Base-by-base conservation (phyloP, 176 grass and related monocot species). In the Ensete ventricosum region DNA sequence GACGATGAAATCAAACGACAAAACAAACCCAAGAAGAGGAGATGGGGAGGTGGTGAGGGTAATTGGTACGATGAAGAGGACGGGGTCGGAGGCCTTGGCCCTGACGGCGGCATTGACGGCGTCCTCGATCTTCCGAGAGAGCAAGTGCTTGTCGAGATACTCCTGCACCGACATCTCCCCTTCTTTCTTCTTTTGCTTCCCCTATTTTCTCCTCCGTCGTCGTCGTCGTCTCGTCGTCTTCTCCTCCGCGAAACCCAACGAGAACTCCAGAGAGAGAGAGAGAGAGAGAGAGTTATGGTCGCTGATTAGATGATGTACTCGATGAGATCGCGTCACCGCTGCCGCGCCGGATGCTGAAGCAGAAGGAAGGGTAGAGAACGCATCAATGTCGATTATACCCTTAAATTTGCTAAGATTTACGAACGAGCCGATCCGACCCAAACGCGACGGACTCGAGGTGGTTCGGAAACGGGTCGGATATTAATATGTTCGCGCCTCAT, bases 61-160 rank as follows among this genome's bases (percentile, higher is more conserved):
- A 26, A 54, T 55, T 49, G 23, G 71, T 64, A 87, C 85, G 78
- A 99, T 94, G 78, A 89, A 94, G 58, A 94, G 90, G 71, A 87
- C 84, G 63, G 95, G 90, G 78, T 91, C 86, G 43, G 84, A 54
- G 50, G 84, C 66, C 81, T 91, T 99, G 65, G 90, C 90, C 73
- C 90, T 86, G 82, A 99, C 90, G 48, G 95, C 95, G 52, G 95
- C 95, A 84, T 99, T 99, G 80, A 99, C 95, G 63, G 95, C 88
- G 75, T 99, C 95, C 84, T 99, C 95, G 69, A 99, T 82, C 95
- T 87, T 99, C 69, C 95, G 90, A 53, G 95, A 84, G 24, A 99
- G 86, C 73, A 91, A 54, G 80, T 94, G 86, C 88, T 89, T 94
- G 80, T 91, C 88, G 50, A 94, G 80, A 76, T 99, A 94, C 86